A percentile compares a stretch with the other conserved stretches of the same genome.
Conservation (phyloP, 75 land plant species). For the Pinus taeda region DNA sequence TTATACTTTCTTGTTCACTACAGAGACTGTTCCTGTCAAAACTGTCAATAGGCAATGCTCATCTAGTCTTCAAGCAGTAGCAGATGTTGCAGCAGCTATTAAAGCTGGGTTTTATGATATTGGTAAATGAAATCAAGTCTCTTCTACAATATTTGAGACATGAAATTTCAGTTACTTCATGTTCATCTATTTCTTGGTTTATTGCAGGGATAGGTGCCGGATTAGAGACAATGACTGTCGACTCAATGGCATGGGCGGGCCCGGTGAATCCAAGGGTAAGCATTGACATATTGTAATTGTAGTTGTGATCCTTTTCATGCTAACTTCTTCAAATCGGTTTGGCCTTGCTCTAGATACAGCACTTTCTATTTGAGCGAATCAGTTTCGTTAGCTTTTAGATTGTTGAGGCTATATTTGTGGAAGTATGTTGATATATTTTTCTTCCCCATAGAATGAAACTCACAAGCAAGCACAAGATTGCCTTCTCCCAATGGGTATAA, state of each 20-base stretch:
- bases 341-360: conserved; percentile 18
- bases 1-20: background rate
- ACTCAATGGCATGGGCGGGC: conserved; percentile 37
- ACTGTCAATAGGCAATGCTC: conserved; percentile 74
- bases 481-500: conserved; percentile 40
- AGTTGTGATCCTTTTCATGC: too few relatives aligned
- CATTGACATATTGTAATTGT: background rate
- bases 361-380: background rate
- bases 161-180: background rate
- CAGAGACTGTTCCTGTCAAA: conserved; percentile 61
- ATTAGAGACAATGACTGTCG: conserved; percentile 33
- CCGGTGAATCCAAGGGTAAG: conserved; percentile 32
- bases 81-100: conserved; percentile 69
- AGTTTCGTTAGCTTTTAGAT: background rate
- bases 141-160: background rate
- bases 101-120: conserved; percentile 70
- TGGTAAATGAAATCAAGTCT: conserved; percentile 21
- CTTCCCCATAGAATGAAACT: conserved; percentile 17
- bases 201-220: conserved; percentile 20
- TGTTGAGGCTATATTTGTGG: background rate
- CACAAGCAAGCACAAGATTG: conserved; percentile 37
- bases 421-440: background rate
- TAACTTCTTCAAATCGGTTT: background rate
- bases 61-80: conserved; percentile 69
- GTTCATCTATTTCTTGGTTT: background rate